These are phyloP conservation scores for Saccharomyces mikatae DNA, from an alignment of 805 yeast species.

Conservation along the genomic window DNA sequence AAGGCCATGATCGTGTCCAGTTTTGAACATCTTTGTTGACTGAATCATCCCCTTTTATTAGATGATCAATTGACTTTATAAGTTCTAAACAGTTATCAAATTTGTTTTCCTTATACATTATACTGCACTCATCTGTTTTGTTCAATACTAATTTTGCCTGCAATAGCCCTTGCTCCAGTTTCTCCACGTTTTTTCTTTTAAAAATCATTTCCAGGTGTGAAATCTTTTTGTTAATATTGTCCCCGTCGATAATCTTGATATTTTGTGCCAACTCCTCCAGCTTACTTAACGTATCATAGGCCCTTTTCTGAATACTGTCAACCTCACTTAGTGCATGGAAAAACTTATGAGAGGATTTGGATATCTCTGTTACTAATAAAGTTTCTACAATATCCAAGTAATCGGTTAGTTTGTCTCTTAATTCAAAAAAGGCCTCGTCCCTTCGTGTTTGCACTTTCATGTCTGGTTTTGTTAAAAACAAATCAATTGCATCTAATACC, in stretches of 20 bases:
- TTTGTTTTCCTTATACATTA: slow-evolving; percentile 29
- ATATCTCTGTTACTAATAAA: slow-evolving; percentile 71
- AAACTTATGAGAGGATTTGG: slow-evolving; percentile 76
- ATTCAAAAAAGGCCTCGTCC: slow-evolving; percentile 42
- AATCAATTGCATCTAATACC: slow-evolving; percentile 56
- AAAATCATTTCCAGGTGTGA: slow-evolving; percentile 41
- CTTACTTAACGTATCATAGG: slow-evolving; percentile 42
- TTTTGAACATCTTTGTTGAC: slow-evolving; percentile 20
- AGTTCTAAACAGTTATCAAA: slow-evolving; percentile 49
- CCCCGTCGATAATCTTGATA: slow-evolving; percentile 39
- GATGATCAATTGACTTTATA: slow-evolving; percentile 47
- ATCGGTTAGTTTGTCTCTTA: slow-evolving; percentile 73
- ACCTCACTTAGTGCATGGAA: slow-evolving; percentile 79
- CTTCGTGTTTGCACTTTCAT: slow-evolving; percentile 29
- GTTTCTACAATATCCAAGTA: slow-evolving; percentile 82
- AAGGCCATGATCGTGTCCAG: slow-evolving; percentile 37
- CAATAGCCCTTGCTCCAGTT: slow-evolving; percentile 52
- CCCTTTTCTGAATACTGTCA: slow-evolving; percentile 49
- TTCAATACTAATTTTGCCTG: slow-evolving; percentile 39
- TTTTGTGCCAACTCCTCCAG: slow-evolving; percentile 40
- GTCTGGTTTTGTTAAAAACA: slow-evolving; percentile 29
- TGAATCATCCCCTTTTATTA: slow-evolving; percentile 47
- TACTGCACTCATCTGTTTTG: slow-evolving; percentile 36
- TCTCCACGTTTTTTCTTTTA: slow-evolving; percentile 51
- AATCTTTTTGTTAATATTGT: slow-evolving; percentile 45